phyloP scores from a whole-genome alignment of 345 rosid genomes.

The Arabis hirsuta region DNA sequence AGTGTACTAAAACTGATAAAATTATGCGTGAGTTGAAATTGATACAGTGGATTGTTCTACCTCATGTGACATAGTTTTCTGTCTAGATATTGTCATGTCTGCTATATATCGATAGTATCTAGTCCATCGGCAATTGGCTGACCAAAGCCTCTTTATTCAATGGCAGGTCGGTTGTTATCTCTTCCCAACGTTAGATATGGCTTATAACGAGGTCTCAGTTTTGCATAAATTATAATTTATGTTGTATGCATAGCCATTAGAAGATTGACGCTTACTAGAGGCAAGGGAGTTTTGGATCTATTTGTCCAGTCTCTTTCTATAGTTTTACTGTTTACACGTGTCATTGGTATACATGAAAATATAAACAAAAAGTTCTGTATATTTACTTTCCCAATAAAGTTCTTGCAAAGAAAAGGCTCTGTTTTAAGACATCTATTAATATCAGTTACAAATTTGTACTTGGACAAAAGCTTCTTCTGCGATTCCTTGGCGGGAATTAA shows the following conservation, averaged over 20 bases:
- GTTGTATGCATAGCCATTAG: conserved; percentile 44
- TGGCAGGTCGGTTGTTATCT: conserved; percentile 41
- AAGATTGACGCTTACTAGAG: conserved; percentile 46
- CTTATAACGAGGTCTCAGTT: conserved; percentile 31
- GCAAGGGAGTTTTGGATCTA: conserved; percentile 37
- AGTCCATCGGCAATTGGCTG: not conserved
- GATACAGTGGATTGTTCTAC: conserved; percentile 10
- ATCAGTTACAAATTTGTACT: conserved; percentile 3
- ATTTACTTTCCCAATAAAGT: not conserved
- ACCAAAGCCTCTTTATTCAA: conserved; percentile 2
- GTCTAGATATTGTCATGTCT: conserved; percentile 4
- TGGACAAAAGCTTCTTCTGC: not conserved
- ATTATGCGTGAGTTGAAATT: not conserved
- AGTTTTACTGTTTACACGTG: conserved; percentile 15
- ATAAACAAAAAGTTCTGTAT: not conserved
- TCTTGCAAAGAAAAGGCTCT: not conserved
- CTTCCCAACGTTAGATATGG: conserved; percentile 26
- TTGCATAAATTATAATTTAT: not conserved
- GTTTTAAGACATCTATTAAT: not conserved
- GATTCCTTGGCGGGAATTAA: no score
- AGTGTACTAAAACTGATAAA: not conserved
- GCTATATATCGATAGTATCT: not conserved
- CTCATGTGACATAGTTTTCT: not conserved
- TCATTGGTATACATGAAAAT: conserved; percentile 10
- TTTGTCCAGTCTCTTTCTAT: conserved; percentile 9